A percentile compares a stretch with the other conserved stretches of the same genome.
These are phyloP conservation scores for Rhodotorula sp. DNA, from an alignment of 1,284 basidiomycete genomes.

Conservation along the genomic window DNA sequence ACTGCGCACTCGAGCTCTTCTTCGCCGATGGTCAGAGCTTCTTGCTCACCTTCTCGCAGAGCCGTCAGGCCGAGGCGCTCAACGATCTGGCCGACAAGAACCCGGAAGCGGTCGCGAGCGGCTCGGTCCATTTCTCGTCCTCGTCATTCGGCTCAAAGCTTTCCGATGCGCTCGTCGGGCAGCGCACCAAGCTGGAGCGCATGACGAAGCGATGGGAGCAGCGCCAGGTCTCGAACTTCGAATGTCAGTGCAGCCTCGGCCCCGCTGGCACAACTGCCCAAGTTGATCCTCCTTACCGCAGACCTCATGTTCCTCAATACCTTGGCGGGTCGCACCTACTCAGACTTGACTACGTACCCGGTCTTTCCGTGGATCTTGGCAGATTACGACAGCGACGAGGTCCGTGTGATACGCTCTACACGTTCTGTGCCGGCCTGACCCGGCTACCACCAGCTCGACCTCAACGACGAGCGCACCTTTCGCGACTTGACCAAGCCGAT, in stretches of 20 bases:
- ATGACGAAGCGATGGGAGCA: conserved; percentile 48
- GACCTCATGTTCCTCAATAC: conserved; percentile 50
- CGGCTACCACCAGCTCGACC: conserved; percentile 63
- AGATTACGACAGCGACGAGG: conserved; percentile 11
- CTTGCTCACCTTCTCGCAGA: conserved; percentile 47
- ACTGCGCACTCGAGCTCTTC: conserved; percentile 64
- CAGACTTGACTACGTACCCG: conserved; percentile 88
- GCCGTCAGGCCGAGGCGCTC: conserved; percentile 41
- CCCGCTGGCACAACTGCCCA: no score
- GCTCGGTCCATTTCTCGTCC: conserved; percentile 16
- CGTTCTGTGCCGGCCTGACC: neutral
- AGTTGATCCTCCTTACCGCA: neutral
- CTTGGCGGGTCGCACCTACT: conserved; percentile 49
- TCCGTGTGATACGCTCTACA: neutral
- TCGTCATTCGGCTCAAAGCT: conserved; percentile 15
- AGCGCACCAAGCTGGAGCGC: conserved; percentile 42
- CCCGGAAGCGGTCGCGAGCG: conserved; percentile 44
- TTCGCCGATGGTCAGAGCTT: conserved; percentile 50
- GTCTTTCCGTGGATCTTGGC: conserved; percentile 72
- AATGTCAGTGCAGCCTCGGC: conserved; percentile 13
- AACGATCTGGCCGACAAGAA: conserved; percentile 40
- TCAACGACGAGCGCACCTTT: conserved; percentile 66
- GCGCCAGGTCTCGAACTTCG: conserved; percentile 48
- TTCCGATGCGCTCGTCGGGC: conserved; percentile 35
- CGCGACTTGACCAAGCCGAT: conserved; percentile 84